Evolutionary conservation across 805 yeast species (phyloP), one percentile per base, ranked within the genome.

Genomic region (Suhomyces sp.): DNA sequence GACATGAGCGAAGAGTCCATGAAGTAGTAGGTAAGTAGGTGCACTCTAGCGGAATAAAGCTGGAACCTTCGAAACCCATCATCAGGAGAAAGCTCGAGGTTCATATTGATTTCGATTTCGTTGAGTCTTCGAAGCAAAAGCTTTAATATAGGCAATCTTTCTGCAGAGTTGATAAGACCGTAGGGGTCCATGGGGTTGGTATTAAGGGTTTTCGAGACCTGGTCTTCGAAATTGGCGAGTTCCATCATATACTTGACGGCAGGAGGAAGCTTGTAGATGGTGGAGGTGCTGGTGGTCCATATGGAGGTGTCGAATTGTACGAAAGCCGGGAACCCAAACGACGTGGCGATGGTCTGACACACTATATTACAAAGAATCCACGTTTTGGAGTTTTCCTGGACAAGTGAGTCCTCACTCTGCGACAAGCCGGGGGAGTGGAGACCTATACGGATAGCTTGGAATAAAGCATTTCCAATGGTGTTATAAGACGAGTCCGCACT

Each of bases 401-500:
- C 35, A 2, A 47, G 22, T 5, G 44, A 36, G 22, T 24, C 22
- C 5, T 22, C 46, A 13, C 31, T 22, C 13, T 23, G 29, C 5
- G 44, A n/a, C 6, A 41, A 24, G 13, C 49, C 60, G 1, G 76
- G 94, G 22, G 91, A 80, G 63, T 94, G 97, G 26, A 94, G 74
- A 0, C 99, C 98, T 13, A 93, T 88, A 51, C 97, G 74, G 33
- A 92, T 87, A 0, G 97, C 98, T 64, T 90, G 97, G 69, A 89
- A 90, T 61, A 91, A 77, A 4, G 98, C 98, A 46, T 90, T 85
- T 0, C 97, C 98, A 22, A 90, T 86, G 1, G 97, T 90, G 65
- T 88, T 90, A 96, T 97, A 93, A 4, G 96, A 87, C 6, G 97
- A 87, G 65, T 94, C 98, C 0, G 98, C 97, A 68, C 96, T 88